A percentile compares a stretch with the other conserved stretches of the same genome.
phyloP scores from a whole-genome alignment of 768 basidiomycete genomes.

The Suillus lakei region DNA sequence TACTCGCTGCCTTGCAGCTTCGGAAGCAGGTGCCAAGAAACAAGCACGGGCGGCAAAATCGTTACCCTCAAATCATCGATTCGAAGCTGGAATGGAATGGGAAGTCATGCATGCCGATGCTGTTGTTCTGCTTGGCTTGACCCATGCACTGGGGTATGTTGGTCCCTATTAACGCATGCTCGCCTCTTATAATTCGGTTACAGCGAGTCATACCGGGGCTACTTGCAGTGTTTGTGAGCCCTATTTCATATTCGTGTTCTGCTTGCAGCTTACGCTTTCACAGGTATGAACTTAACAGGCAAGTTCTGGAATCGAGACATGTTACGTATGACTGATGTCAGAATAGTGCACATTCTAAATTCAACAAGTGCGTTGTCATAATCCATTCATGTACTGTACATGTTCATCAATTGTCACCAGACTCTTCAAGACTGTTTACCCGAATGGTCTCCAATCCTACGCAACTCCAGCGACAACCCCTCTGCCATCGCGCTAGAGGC shows the following conservation, averaged over 20 bases:
- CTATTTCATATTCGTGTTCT: not conserved
- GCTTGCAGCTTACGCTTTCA: slow-evolving; percentile 17
- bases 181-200: not conserved
- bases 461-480: slow-evolving; percentile 44
- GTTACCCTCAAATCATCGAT: slow-evolving; percentile 42
- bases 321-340: not conserved
- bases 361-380: slow-evolving; percentile 54
- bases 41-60: slow-evolving; percentile 45
- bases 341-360: slow-evolving; percentile 71
- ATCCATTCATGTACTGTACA: not conserved
- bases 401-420: slow-evolving; percentile 35
- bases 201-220: slow-evolving; percentile 80
- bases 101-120: slow-evolving; percentile 79
- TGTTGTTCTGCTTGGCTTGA: slow-evolving; percentile 70
- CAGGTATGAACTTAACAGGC: slow-evolving; percentile 61
- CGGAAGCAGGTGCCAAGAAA: slow-evolving; percentile 66
- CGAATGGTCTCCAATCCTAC: slow-evolving; percentile 56
- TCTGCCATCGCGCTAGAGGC: slow-evolving; percentile 38
- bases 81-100: slow-evolving; percentile 72
- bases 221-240: slow-evolving; percentile 75
- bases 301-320: slow-evolving; percentile 18
- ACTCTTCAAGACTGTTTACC: slow-evolving; percentile 70
- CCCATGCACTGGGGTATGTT: slow-evolving; percentile 67
- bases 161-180: not conserved
- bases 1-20: slow-evolving; percentile 52